phyloP scores from a whole-genome alignment of 202 grass and related monocot genomes.

The Musa balbisiana region DNA sequence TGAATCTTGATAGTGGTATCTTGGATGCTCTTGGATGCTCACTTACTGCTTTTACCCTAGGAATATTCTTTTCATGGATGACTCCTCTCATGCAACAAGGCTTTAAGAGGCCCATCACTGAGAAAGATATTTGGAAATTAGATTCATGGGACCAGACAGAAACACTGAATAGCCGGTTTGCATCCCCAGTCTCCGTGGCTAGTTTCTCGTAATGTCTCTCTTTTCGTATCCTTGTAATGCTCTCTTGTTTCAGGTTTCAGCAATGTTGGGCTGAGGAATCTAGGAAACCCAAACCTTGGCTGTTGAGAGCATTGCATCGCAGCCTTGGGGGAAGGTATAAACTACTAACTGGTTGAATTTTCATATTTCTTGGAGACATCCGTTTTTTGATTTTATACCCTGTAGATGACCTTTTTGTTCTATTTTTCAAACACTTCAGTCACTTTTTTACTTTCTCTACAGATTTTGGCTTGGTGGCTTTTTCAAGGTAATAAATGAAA shows the following conservation, averaged over 20 bases:
- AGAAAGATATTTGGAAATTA: slow-evolving; percentile 98
- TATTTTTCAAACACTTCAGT: background rate
- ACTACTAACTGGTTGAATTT: too few relatives aligned
- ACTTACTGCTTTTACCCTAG: slow-evolving; percentile 36
- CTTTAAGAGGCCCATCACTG: slow-evolving; percentile 58
- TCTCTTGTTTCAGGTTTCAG: slow-evolving; percentile 53
- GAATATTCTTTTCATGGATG: slow-evolving; percentile 92
- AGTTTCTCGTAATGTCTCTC: background rate
- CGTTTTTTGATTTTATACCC: background rate
- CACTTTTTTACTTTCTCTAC: slow-evolving; percentile 22
- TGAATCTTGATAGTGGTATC: too few relatives aligned
- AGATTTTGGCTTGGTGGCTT: slow-evolving; percentile 93
- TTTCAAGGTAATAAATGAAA: slow-evolving; percentile 55
- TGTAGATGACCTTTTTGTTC: background rate
- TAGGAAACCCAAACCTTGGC: slow-evolving; percentile 74
- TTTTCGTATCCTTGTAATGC: background rate
- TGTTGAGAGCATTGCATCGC: slow-evolving; percentile 78
- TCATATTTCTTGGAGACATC: background rate
- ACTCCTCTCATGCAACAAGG: slow-evolving; percentile 96
- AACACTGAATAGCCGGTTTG: slow-evolving; percentile 73
- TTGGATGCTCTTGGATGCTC: background rate
- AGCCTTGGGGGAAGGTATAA: slow-evolving; percentile 77
- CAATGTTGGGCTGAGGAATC: slow-evolving; percentile 70
- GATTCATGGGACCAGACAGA: slow-evolving; percentile 89
- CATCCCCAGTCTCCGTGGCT: background rate